phyloP scores from a whole-genome alignment of 306 rosid genomes.

The Glycine soja region DNA sequence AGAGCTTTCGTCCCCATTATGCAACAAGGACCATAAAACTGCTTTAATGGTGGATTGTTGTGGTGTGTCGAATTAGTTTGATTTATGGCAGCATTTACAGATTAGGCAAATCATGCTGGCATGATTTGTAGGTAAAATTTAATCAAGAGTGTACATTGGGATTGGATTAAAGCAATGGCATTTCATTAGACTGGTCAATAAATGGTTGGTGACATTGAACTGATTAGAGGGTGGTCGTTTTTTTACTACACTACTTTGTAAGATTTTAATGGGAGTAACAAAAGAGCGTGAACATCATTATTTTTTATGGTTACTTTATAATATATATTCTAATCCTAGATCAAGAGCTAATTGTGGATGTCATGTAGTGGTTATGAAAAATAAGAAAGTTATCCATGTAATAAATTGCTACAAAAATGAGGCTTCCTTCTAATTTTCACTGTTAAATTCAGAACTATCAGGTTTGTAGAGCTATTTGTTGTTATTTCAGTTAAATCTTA shows the following conservation, averaged over 20 bases:
- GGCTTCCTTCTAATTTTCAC: neutral
- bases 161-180: neutral
- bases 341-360: neutral
- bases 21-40: neutral
- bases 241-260: neutral
- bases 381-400: neutral
- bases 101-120: slow-evolving; percentile 9
- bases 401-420: slow-evolving; percentile 19
- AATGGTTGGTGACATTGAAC: neutral
- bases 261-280: slow-evolving; percentile 10
- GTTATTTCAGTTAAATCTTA: neutral
- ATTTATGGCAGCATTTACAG: slow-evolving; percentile 10
- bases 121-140: neutral
- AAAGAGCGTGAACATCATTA: neutral
- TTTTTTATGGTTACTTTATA: neutral
- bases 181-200: neutral
- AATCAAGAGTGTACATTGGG: neutral
- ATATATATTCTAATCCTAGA: slow-evolving; percentile 4
- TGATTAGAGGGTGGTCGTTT: neutral
- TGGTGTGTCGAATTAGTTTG: slow-evolving; percentile 24
- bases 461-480: neutral
- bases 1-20: neutral
- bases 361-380: neutral
- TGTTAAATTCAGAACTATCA: neutral
- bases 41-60: slow-evolving; percentile 7